Conservation (phyloP, 1,139 yeast species). For the Geotrichum histeridarum region DNA sequence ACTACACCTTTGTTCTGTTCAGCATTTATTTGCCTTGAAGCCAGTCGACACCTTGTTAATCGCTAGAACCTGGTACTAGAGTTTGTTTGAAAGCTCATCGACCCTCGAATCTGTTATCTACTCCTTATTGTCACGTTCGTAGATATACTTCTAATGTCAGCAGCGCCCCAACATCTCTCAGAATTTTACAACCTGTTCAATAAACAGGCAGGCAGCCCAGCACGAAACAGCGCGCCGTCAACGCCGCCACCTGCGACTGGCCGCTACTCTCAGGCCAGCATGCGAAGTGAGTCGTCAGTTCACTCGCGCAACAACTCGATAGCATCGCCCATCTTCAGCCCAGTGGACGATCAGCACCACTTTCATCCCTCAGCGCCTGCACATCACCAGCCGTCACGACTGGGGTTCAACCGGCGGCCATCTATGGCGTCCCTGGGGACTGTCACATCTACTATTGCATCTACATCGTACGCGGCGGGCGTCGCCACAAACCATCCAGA, state of each 20-base stretch:
- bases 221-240: neutral
- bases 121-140: no score
- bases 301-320: neutral
- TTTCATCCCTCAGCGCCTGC: slow-evolving; percentile 3
- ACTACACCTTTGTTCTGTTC: no score
- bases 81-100: no score
- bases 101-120: no score
- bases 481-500: slow-evolving; percentile 39
- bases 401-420: slow-evolving; percentile 10
- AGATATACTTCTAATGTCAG: neutral
- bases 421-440: slow-evolving; percentile 26
- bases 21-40: no score
- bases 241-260: neutral
- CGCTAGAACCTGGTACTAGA: no score
- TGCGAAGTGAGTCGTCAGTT: neutral
- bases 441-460: slow-evolving; percentile 22
- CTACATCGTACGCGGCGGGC: slow-evolving; percentile 22
- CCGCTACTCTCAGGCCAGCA: neutral
- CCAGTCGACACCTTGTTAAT: no score
- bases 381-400: neutral
- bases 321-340: slow-evolving; percentile 6
- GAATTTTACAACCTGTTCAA: slow-evolving; percentile 6
- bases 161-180: slow-evolving; percentile 6
- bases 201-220: neutral
- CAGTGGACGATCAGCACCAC: slow-evolving; percentile 7